phyloP scores from a whole-genome alignment of 495 filamentous ascomycete species.

The Viridothelium virens region DNA sequence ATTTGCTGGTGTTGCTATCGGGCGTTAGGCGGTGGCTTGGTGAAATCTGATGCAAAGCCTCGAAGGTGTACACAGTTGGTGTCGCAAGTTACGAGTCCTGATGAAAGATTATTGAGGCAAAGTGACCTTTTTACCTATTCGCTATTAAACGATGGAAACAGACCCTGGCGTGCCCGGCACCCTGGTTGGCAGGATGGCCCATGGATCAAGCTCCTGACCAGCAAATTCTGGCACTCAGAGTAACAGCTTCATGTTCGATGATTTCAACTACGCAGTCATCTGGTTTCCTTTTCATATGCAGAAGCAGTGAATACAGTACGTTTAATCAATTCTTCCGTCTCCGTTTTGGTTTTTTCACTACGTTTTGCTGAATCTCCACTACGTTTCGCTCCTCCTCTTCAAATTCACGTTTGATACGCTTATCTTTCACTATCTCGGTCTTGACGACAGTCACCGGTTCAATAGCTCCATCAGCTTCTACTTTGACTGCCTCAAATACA shows the following conservation, averaged over 20 bases:
- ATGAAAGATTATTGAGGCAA: background rate
- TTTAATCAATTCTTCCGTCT: conserved; percentile 1
- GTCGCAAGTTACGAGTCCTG: background rate
- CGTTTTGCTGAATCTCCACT: conserved; percentile 21
- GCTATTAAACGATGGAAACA: background rate
- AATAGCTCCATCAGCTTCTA: conserved; percentile 23
- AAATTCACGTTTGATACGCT: conserved; percentile 23
- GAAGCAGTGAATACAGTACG: background rate
- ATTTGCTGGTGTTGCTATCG: conserved; percentile 5
- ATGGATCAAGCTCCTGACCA: background rate
- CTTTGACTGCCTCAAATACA: conserved; percentile 30
- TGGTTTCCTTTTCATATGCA: background rate
- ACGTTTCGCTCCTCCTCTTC: conserved; percentile 20
- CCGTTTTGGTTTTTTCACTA: background rate
- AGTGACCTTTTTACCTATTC: background rate
- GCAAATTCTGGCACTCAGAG: background rate
- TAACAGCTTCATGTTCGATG: background rate
- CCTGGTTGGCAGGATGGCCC: no score
- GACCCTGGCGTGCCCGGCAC: background rate
- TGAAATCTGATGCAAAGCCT: background rate
- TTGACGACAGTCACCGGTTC: conserved; percentile 20
- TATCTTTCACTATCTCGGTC: conserved; percentile 19
- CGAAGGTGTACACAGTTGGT: background rate
- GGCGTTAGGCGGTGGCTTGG: background rate
- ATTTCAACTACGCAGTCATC: background rate